These are phyloP conservation scores for Penicillium sp. DNA, from an alignment of 2,329 filamentous ascomycete genomes.

Conservation along the genomic window DNA sequence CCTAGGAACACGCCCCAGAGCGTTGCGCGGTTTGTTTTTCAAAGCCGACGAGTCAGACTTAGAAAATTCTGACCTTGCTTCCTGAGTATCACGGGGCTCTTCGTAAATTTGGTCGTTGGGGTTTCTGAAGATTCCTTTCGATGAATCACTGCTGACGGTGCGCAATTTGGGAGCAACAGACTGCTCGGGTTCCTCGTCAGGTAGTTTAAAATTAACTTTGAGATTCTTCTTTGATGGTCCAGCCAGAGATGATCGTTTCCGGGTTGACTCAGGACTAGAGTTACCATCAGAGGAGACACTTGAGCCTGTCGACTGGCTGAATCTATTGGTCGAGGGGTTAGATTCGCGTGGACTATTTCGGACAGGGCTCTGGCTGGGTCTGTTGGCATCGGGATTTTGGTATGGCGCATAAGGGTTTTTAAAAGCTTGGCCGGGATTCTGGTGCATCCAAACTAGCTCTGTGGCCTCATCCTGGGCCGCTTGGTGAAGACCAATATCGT, in stretches of 20 bases:
- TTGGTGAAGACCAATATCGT: slow-evolving; percentile 53
- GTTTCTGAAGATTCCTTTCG: slow-evolving; percentile 56
- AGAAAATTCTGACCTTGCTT: slow-evolving; percentile 26
- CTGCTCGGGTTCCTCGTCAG: slow-evolving; percentile 27
- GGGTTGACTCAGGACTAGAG: slow-evolving; percentile 18
- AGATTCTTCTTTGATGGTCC: slow-evolving; percentile 35
- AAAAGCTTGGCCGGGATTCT: slow-evolving; percentile 51
- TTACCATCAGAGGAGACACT: slow-evolving; percentile 18
- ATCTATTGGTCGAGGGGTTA: slow-evolving; percentile 6
- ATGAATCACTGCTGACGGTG: slow-evolving; percentile 39
- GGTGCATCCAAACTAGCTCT: slow-evolving; percentile 63
- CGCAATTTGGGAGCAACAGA: slow-evolving; percentile 23
- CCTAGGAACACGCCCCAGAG: slow-evolving; percentile 50
- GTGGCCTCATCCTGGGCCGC: slow-evolving; percentile 63
- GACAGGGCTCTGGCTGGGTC: slow-evolving; percentile 44
- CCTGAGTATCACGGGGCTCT: slow-evolving; percentile 62
- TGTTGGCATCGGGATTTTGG: slow-evolving; percentile 43
- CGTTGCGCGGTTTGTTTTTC: slow-evolving; percentile 62
- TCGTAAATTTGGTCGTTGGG: slow-evolving; percentile 73
- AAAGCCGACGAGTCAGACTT: slow-evolving; percentile 48
- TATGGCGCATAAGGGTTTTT: slow-evolving; percentile 50
- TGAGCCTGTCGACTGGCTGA: slow-evolving; percentile 19
- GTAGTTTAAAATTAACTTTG: slow-evolving; percentile 42
- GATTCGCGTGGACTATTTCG: not conserved
- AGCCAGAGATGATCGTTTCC: slow-evolving; percentile 21